Percentiles rank a stretch among this genome's conserved stretches.
Conservation (phyloP, 2,329 filamentous ascomycete species). For the Plenodomus biglobosus region DNA sequence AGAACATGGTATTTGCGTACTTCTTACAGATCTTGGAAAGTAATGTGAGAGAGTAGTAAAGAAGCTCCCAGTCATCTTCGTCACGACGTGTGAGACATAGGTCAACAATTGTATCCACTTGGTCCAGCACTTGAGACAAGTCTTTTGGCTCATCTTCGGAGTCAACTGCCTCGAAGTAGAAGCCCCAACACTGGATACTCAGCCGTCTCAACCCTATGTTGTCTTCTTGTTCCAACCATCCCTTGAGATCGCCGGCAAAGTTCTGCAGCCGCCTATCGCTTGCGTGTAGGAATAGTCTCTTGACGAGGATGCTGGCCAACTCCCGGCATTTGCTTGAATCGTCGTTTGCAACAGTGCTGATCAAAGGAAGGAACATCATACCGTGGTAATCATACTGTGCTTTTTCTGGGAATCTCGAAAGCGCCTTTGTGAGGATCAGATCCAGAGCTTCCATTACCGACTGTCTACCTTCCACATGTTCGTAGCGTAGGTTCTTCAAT, state of each 20-base stretch:
- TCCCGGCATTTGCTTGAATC: constrained; percentile 82
- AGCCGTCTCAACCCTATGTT: constrained; percentile 71
- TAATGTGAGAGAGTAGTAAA: constrained; percentile 72
- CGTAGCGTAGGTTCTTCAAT: constrained; percentile 86
- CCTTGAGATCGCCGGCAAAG: constrained; percentile 70
- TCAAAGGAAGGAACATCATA: constrained; percentile 81
- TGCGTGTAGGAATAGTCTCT: constrained; percentile 76
- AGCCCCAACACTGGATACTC: constrained; percentile 76
- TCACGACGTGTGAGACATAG: constrained; percentile 55
- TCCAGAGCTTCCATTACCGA: constrained; percentile 93
- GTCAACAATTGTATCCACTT: constrained; percentile 55
- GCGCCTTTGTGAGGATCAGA: constrained; percentile 75
- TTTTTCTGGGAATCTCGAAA: constrained; percentile 58
- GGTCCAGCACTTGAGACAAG: constrained; percentile 58
- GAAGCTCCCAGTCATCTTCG: constrained; percentile 67
- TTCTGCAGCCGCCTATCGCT: constrained; percentile 70
- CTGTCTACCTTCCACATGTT: constrained; percentile 81
- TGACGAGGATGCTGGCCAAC: constrained; percentile 76
- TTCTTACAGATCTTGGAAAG: constrained; percentile 67
- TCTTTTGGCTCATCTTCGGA: constrained; percentile 64
- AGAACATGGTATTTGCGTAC: constrained; percentile 65
- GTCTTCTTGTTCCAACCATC: constrained; percentile 75
- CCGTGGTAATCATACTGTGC: constrained; percentile 79
- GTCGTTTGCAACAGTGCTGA: constrained; percentile 85
- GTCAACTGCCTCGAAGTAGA: constrained; percentile 70